Evolutionary conservation across 75 land plant species (phyloP), one percentile per base, ranked within the genome.

Genomic region (Azolla pinnata): DNA sequence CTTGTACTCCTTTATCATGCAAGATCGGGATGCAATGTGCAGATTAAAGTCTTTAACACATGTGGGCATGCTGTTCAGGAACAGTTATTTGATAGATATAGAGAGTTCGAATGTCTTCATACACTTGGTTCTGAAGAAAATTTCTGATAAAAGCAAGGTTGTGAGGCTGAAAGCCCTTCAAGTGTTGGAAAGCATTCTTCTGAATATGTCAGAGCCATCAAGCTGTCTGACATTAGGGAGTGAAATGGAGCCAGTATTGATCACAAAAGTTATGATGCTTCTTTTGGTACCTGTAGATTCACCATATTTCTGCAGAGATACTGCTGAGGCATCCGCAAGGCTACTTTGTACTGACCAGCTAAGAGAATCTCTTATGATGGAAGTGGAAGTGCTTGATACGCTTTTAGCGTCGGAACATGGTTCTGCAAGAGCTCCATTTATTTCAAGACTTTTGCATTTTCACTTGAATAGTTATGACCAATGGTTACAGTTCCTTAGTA

Each of bases 151-250:
- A 24, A 63, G 65, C 65, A 63, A 63, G 40, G 52, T 51, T 21
- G 65, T 63, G 42, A 63, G 65, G 40, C 57, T 63, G 1, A 63
- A 63, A 52, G 65, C 65, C 20, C 33, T 63, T 52, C 65, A 63
- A 63, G 52, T 50, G 23, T 25, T 63, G 24, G 40, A 29, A 18
- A 35, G 24, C 17, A 23, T 63, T 29, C 25, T 63, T 51, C 31
- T 35, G 17, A 38, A 34, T 50, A 16, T 28, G 31, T 32, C 65
- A 51, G 30, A 12, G 14, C 12, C 53, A 16, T 27, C 35, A 24
- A 59, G 29, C 4, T 18, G 28, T 9, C 14, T 24, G 9, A 25
- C 29, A 31, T 52, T 25, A 20, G 17, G 31, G 32, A 51, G 31
- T 10, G 4, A 53, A 16, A 48, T 12, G 12, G 57, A 53, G 38